Conservation (phyloP, 129 eudicot species). For the Pseudognaphalium luteoalbum region DNA sequence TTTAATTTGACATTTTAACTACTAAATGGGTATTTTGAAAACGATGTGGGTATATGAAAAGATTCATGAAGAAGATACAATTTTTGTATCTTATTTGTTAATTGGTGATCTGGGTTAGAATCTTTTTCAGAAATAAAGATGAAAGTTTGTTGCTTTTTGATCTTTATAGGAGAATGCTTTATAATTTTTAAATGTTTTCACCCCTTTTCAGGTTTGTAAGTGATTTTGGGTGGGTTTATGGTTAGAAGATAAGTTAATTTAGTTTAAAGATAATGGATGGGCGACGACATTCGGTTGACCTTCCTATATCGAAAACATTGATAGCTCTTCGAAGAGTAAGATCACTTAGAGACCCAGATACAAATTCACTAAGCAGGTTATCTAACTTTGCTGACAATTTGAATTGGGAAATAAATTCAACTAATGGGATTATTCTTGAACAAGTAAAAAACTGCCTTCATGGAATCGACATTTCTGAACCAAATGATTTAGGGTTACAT, state of each 20-base stretch:
- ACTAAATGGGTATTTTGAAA: slow-evolving; percentile 18
- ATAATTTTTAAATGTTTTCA: slow-evolving; percentile 23
- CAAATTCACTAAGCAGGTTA: slow-evolving; percentile 72
- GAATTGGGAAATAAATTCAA: slow-evolving; percentile 83
- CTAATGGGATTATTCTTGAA: slow-evolving; percentile 60
- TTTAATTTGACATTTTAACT: slow-evolving; percentile 4
- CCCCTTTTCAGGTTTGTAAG: slow-evolving; percentile 27
- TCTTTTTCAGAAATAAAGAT: slow-evolving; percentile 21
- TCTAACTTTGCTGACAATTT: slow-evolving; percentile 59
- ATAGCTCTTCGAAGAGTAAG: slow-evolving; percentile 94
- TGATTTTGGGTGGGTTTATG: slow-evolving; percentile 27
- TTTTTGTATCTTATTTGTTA: slow-evolving; percentile 3
- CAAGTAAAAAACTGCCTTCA: slow-evolving; percentile 35
- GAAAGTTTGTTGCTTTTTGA: slow-evolving; percentile 26
- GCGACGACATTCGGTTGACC: slow-evolving; percentile 86
- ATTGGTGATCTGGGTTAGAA: slow-evolving; percentile 15
- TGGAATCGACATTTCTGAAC: slow-evolving; percentile 24
- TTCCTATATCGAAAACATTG: slow-evolving; percentile 77
- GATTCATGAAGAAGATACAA: background rate
- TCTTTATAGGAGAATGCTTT: slow-evolving; percentile 14
- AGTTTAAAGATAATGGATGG: slow-evolving; percentile 62
- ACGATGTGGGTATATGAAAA: slow-evolving; percentile 5
- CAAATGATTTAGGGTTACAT: slow-evolving; percentile 35
- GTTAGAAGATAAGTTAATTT: background rate
- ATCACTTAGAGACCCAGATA: slow-evolving; percentile 94